Conservation (phyloP, 83 land plant species). For the Larix sibirica region DNA sequence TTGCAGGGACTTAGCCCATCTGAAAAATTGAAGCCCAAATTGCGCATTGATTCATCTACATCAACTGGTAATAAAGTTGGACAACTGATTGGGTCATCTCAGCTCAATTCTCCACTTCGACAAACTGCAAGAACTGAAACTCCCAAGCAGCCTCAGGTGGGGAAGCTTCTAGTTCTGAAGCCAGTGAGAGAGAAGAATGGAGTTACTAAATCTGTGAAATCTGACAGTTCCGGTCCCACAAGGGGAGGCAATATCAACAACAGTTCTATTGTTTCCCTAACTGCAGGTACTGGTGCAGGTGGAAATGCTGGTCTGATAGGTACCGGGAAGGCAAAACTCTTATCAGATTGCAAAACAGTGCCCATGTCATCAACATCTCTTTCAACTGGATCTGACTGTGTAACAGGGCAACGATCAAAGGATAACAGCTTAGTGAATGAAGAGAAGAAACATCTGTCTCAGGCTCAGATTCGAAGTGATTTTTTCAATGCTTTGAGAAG, state of each 20-base stretch:
- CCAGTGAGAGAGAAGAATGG: constrained; percentile 38
- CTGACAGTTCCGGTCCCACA: constrained; percentile 23
- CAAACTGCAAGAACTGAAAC: constrained; percentile 29
- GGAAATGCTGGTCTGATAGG: constrained; percentile 15
- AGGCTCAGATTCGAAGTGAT: constrained; percentile 48
- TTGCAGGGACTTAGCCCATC: constrained; percentile 16
- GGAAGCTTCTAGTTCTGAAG: constrained; percentile 49
- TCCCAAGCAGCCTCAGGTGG: constrained; percentile 25
- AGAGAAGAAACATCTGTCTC: constrained; percentile 32
- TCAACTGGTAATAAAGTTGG: constrained; percentile 6
- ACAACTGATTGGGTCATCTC: background rate
- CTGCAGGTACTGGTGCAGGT: constrained; percentile 25
- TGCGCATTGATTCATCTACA: background rate
- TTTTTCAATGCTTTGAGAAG: constrained; percentile 50
- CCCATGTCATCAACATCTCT: background rate
- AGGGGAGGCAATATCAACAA: constrained; percentile 15
- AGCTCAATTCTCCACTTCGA: constrained; percentile 20
- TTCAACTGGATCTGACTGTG: constrained; percentile 1
- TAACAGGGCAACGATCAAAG: constrained; percentile 7
- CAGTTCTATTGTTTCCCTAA: constrained; percentile 12
- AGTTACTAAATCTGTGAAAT: constrained; percentile 16
- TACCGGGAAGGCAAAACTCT: background rate
- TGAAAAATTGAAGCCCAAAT: constrained; percentile 13
- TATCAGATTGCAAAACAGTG: background rate
- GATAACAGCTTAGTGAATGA: constrained; percentile 9